Conservation (phyloP, 2,329 filamentous ascomycete genomes). For the Cercospora beticola region DNA sequence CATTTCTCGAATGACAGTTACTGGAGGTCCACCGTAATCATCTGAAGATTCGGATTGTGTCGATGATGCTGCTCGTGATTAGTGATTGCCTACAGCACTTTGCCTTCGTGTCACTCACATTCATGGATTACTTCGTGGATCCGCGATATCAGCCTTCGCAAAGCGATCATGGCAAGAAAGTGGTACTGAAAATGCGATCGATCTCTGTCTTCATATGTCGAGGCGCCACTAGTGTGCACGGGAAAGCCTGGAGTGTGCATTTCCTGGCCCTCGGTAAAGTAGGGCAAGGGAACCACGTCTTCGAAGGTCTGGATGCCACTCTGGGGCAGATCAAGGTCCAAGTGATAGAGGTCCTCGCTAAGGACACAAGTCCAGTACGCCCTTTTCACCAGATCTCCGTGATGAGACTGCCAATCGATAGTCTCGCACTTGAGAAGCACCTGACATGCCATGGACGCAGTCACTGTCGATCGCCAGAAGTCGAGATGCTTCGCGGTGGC, state of each 20-base stretch:
- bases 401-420: slow-evolving; percentile 49
- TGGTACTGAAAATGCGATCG: slow-evolving; percentile 58
- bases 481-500: slow-evolving; percentile 46
- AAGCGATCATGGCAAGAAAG: slow-evolving; percentile 60
- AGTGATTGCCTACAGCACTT: slow-evolving; percentile 8
- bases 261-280: slow-evolving; percentile 50
- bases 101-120: slow-evolving; percentile 44
- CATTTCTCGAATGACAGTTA: slow-evolving; percentile 52
- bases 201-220: slow-evolving; percentile 33
- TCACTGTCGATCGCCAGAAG: slow-evolving; percentile 59
- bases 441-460: slow-evolving; percentile 59
- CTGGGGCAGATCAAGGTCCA: slow-evolving; percentile 59
- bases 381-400: slow-evolving; percentile 55
- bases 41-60: slow-evolving; percentile 34
- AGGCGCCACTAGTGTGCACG: slow-evolving; percentile 39
- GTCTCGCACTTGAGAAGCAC: slow-evolving; percentile 53
- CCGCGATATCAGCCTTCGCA: slow-evolving; percentile 54
- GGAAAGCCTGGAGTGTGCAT: slow-evolving; percentile 5
- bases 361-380: slow-evolving; percentile 60
- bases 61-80: slow-evolving; percentile 25
- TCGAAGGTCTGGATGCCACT: slow-evolving; percentile 57
- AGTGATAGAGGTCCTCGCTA: slow-evolving; percentile 51
- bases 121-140: slow-evolving; percentile 55
- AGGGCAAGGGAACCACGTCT: slow-evolving; percentile 55
- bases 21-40: slow-evolving; percentile 41